Conservation (phyloP, 345 rosid genomes). For the Rhizophora mangle region DNA sequence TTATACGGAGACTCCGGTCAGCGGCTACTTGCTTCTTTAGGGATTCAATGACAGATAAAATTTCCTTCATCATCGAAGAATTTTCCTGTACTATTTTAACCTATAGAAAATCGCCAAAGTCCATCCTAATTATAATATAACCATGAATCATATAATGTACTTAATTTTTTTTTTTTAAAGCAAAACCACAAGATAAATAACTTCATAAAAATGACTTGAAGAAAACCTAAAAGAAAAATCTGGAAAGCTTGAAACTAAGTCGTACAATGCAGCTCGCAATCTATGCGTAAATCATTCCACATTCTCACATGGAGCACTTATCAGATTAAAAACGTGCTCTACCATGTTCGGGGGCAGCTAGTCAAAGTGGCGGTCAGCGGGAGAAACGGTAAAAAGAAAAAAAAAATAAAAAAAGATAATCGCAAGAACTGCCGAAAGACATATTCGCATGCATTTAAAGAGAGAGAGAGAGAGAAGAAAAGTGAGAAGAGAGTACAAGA, state of each 20-base stretch:
- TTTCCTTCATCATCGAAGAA: conserved; percentile 36
- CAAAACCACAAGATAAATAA: neutral
- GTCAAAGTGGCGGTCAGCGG: neutral
- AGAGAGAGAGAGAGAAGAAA: neutral
- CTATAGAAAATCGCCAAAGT: neutral
- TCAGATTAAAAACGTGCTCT: neutral
- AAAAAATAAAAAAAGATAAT: neutral
- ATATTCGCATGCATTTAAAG: neutral
- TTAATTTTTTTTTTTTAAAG: neutral
- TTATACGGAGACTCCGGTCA: conserved; percentile 51
- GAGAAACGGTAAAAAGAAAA: neutral
- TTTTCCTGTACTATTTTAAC: conserved; percentile 9
- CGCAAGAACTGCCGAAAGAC: neutral
- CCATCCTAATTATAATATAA: neutral
- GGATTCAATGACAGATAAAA: conserved; percentile 54
- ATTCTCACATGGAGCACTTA: neutral
- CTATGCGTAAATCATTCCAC: neutral
- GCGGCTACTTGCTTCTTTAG: conserved; percentile 65
- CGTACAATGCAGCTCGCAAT: conserved; percentile 5
- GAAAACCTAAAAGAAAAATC: neutral
- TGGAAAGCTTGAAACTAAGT: neutral
- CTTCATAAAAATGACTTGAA: neutral
- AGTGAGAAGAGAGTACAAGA: conserved; percentile 13
- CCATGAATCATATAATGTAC: no score
- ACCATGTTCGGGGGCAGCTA: no score